Conservation (phyloP, 108 stramenopile genomes). For the Cyclotella cryptica region DNA sequence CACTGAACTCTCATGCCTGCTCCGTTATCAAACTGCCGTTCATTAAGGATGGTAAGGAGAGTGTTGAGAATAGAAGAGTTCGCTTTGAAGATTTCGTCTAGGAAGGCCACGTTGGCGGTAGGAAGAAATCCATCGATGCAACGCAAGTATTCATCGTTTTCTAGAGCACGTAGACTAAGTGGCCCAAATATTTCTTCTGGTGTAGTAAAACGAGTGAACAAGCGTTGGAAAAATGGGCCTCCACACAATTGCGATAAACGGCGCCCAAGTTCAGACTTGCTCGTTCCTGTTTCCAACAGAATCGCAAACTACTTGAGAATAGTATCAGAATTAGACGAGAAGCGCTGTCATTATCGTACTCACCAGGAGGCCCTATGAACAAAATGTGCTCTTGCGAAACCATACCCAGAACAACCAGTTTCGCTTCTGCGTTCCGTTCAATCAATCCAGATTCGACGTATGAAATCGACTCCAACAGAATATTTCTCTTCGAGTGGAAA, state of each 20-base stretch:
- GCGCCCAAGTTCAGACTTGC: conserved; percentile 62
- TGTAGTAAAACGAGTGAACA: conserved; percentile 80
- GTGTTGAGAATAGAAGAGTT: conserved; percentile 82
- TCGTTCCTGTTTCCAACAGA: conserved; percentile 35
- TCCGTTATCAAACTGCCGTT: conserved; percentile 79
- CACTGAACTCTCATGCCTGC: conserved; percentile 61
- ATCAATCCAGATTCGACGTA: conserved; percentile 66
- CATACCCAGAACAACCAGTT: conserved; percentile 63
- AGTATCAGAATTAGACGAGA: not conserved
- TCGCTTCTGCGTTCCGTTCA: conserved; percentile 70
- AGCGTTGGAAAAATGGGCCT: conserved; percentile 74
- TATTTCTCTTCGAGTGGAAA: conserved; percentile 34
- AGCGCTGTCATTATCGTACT: not conserved
- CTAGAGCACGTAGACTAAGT: conserved; percentile 59
- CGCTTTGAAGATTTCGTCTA: conserved; percentile 85
- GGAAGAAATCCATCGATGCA: conserved; percentile 73
- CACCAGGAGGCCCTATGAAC: conserved; percentile 60
- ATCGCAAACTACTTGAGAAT: not conserved
- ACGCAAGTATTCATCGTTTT: conserved; percentile 76
- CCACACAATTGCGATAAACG: conserved; percentile 66
- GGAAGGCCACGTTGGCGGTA: conserved; percentile 57
- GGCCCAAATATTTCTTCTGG: conserved; percentile 80
- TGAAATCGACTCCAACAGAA: conserved; percentile 51
- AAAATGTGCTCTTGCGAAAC: conserved; percentile 75
- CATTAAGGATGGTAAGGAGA: conserved; percentile 81